phyloP scores from a whole-genome alignment of 2,329 filamentous ascomycete genomes.

The Aspergillus proliferans region DNA sequence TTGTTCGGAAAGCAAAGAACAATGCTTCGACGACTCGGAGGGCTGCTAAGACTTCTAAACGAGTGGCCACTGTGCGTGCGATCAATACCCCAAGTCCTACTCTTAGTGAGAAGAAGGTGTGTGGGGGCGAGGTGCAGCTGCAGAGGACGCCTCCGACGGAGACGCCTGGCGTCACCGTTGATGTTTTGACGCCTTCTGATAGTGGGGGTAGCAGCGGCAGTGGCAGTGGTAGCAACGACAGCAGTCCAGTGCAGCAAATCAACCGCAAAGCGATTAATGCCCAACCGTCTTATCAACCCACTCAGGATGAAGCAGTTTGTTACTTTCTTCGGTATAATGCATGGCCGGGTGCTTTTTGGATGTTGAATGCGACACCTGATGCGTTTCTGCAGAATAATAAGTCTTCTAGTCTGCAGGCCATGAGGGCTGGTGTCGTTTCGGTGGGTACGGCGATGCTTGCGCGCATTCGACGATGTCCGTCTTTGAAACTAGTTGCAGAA shows the following conservation, averaged over 20 bases:
- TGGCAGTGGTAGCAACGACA: too few relatives aligned
- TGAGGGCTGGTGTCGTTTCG: constrained; percentile 48
- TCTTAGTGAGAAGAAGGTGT: not conserved
- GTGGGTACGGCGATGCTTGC: constrained; percentile 55
- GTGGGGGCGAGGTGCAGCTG: not conserved
- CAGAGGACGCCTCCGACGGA: not conserved
- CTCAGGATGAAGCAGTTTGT: constrained; percentile 27
- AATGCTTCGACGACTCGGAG: constrained; percentile 17
- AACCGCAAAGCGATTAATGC: constrained; percentile 12
- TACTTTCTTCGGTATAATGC: constrained; percentile 33
- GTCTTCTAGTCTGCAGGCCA: constrained; percentile 23
- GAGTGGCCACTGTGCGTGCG: not conserved
- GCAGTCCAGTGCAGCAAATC: constrained; percentile 9
- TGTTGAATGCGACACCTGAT: constrained; percentile 17
- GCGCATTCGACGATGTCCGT: constrained; percentile 46
- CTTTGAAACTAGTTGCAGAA: constrained; percentile 44
- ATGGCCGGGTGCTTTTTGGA: constrained; percentile 23
- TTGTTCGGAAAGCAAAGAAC: constrained; percentile 53
- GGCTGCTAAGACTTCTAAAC: constrained; percentile 5
- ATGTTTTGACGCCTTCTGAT: constrained; percentile 13
- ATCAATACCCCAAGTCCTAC: not conserved
- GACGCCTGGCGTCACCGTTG: not conserved
- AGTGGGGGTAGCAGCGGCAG: constrained; percentile 1
- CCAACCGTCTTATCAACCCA: constrained; percentile 20
- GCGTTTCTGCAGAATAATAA: constrained; percentile 14